These are phyloP conservation scores for Hyaloscypha bicolor DNA, from an alignment of 495 filamentous ascomycete species.

Conservation along the genomic window DNA sequence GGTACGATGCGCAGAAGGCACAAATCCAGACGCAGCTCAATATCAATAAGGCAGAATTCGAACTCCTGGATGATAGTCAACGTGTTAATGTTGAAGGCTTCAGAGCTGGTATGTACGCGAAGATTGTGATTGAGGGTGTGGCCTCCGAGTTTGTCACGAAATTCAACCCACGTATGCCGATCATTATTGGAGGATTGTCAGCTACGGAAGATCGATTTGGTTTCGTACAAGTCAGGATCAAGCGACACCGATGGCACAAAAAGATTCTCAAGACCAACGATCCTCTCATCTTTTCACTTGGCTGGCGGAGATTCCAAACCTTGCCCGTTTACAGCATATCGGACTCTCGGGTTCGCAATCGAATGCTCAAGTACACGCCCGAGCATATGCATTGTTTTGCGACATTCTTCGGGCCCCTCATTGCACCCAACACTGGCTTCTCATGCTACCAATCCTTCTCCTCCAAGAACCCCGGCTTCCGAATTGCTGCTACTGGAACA, in stretches of 20 bases:
- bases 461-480: slow-evolving; percentile 85
- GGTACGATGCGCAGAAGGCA: slow-evolving; percentile 97
- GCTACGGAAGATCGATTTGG: slow-evolving; percentile 94
- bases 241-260: slow-evolving; percentile 98
- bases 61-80: slow-evolving; percentile 76
- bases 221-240: slow-evolving; percentile 93
- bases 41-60: slow-evolving; percentile 94
- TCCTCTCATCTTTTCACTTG: slow-evolving; percentile 93
- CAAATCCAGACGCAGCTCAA: slow-evolving; percentile 89
- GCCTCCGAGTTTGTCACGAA: slow-evolving; percentile 89
- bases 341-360: slow-evolving; percentile 87
- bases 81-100: slow-evolving; percentile 84
- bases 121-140: slow-evolving; percentile 83
- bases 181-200: slow-evolving; percentile 87
- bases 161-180: slow-evolving; percentile 82
- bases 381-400: slow-evolving; percentile 99
- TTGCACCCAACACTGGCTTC: slow-evolving; percentile 95
- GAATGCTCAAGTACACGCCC: slow-evolving; percentile 93
- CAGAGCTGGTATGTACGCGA: slow-evolving; percentile 91
- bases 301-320: slow-evolving; percentile 95
- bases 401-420: slow-evolving; percentile 91
- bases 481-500: slow-evolving; percentile 90
- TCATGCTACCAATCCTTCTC: slow-evolving; percentile 91
- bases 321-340: slow-evolving; percentile 93
- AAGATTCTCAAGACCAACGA: slow-evolving; percentile 98